Evolutionary conservation across 2,329 filamentous ascomycete species (phyloP).

Genomic region (Helotiales sp.): DNA sequence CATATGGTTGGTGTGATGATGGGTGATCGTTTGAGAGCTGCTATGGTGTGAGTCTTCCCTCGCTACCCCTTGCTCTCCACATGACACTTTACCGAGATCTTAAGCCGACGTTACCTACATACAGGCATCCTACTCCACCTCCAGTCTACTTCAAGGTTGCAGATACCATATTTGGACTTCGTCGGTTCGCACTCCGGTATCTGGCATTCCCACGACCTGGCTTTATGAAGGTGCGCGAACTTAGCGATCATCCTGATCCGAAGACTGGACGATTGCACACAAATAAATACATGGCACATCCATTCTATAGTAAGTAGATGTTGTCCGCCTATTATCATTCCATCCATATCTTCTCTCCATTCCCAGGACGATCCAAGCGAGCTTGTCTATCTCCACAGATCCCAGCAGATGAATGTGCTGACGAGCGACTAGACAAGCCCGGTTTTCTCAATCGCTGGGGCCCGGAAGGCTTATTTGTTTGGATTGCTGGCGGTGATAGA

Average conservation of each 20-base stretch:
- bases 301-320: constrained; percentile 57
- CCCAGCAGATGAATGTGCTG: too few relatives aligned
- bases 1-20: constrained; percentile 63
- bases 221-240: constrained; percentile 45
- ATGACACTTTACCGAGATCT: not conserved
- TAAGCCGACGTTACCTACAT: not conserved
- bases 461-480: constrained; percentile 55
- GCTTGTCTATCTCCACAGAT: too few relatives aligned
- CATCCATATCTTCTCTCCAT: not conserved
- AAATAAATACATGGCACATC: constrained; percentile 62
- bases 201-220: constrained; percentile 61
- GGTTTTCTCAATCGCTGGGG: constrained; percentile 68
- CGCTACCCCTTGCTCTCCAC: not conserved
- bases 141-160: constrained; percentile 48
- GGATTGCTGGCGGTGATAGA: constrained; percentile 51
- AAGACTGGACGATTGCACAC: constrained; percentile 57
- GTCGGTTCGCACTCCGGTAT: constrained; percentile 62
- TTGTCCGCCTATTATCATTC: not conserved
- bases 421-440: constrained; percentile 46
- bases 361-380: too few relatives aligned
- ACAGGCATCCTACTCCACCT: constrained; percentile 52
- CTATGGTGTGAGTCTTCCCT: constrained; percentile 62
- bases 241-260: constrained; percentile 55
- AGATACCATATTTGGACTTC: constrained; percentile 53
- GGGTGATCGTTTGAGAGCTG: constrained; percentile 65